Base-by-base conservation (phyloP, 495 filamentous ascomycete species). In the Sphaerosporella brunnea region DNA sequence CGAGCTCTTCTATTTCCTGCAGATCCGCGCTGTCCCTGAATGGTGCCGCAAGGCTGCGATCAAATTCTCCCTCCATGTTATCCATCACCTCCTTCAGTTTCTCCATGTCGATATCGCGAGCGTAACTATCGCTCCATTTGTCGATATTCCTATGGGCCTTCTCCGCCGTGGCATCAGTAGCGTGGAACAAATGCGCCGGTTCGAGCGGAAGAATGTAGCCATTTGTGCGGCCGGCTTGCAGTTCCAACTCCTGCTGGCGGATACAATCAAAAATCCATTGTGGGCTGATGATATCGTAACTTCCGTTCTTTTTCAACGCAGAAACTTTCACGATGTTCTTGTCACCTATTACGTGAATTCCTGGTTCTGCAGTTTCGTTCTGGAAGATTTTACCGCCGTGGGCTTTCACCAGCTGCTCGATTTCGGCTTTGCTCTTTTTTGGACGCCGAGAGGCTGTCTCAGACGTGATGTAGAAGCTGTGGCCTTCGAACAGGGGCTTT, bases 361-460 rank as follows among this genome's bases (percentile, higher is more conserved):
- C 63, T 2, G 71, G 62, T 13, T 64, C 69, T 9, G 77, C 71
- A 37, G 64, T 76, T 21, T 82, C 72, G 5, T 73, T 76, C 59
- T 94, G 85, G 36, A 77, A 79, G 36, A 93, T 73, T 30, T 67
- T 75, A n/a, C 86, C 90, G 19, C 90, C 92, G 47, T 96, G 75
- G 18, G 75, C 69, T 62, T 95, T 96, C 54, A 95, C 73, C 1
- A 96, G 66, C 35, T 77, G 70, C 60, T 96, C 87, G n/a, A 96
- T 64, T 41, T 87, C 77, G 0, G 72, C 67, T 58, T 95, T 96
- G 23, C 72, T 68, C 56, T 74, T 81, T 65, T 84, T 88, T 13
- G 65, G 28, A 13, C 23, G 25, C 20, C 24, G 13, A 10, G 62
- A 53, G 10, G 60, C 55, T 4, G 71, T 68, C 32, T 80, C 78